phyloP scores from a whole-genome alignment of 148 eudicot species.

The Rhododendron vialii region DNA sequence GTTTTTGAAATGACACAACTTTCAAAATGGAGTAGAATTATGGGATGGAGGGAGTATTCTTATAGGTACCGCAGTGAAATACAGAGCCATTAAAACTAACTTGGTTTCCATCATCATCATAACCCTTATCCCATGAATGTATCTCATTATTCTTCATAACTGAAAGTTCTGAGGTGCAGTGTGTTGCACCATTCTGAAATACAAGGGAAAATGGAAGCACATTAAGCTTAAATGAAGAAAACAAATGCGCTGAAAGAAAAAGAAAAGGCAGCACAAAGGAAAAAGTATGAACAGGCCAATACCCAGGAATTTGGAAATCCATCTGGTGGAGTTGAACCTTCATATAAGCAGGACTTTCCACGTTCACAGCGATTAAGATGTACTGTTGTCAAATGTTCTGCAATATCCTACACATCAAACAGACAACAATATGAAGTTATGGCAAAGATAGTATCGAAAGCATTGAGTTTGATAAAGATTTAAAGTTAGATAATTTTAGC shows the following conservation, averaged over 20 bases:
- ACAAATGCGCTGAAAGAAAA: background rate
- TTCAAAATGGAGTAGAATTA: background rate
- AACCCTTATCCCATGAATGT: constrained; percentile 88
- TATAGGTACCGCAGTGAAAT: background rate
- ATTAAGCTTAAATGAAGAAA: background rate
- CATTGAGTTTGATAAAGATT: background rate
- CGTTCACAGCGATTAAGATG: constrained; percentile 85
- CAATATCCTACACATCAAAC: constrained; percentile 67
- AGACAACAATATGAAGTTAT: background rate
- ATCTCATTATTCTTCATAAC: constrained; percentile 87
- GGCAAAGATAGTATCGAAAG: background rate
- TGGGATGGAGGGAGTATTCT: background rate
- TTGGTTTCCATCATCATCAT: constrained; percentile 91
- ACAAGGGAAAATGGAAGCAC: background rate
- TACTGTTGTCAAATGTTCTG: constrained; percentile 91
- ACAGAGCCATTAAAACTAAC: constrained; percentile 26
- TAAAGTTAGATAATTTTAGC: background rate
- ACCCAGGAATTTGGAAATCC: constrained; percentile 98
- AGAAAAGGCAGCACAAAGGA: background rate
- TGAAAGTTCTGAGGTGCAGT: constrained; percentile 68
- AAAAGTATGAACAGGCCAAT: constrained; percentile 10
- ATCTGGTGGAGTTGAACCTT: constrained; percentile 85
- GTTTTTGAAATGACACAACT: background rate
- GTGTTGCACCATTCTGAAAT: constrained; percentile 71
- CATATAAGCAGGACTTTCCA: constrained; percentile 91